These are phyloP conservation scores for Ciborinia camelliae DNA, from an alignment of 2,329 filamentous ascomycete genomes.

Conservation along the genomic window DNA sequence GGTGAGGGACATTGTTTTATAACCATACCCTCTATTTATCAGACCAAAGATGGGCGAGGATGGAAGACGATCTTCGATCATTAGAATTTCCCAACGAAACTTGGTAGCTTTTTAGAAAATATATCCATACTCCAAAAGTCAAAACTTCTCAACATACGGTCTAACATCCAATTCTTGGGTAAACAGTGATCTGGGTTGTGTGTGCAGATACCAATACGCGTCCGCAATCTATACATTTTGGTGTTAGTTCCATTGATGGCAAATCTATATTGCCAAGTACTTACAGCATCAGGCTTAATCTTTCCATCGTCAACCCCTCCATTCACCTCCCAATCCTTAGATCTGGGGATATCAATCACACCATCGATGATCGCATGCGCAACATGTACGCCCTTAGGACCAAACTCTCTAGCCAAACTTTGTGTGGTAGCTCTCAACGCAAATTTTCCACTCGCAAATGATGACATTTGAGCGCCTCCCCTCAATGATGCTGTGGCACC, in stretches of 20 bases:
- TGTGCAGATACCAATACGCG: constrained; percentile 73
- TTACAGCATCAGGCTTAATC: constrained; percentile 69
- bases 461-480: constrained; percentile 64
- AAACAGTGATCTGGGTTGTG: constrained; percentile 73
- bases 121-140: not conserved
- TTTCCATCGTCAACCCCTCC: constrained; percentile 54
- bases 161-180: constrained; percentile 79
- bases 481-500: constrained; percentile 79
- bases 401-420: constrained; percentile 77
- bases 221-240: constrained; percentile 70
- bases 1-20: constrained; percentile 64
- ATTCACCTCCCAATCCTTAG: constrained; percentile 51
- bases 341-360: constrained; percentile 75
- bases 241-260: not conserved
- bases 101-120: not conserved
- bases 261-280: constrained; percentile 37
- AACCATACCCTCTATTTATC: not conserved
- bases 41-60: not conserved
- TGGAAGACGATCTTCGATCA: not conserved
- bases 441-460: constrained; percentile 79
- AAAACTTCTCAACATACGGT: constrained; percentile 76
- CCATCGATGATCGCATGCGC: constrained; percentile 81
- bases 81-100: not conserved
- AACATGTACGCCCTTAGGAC: constrained; percentile 79
- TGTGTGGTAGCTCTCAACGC: constrained; percentile 71